Conservation (phyloP, 2,329 filamentous ascomycete genomes). For the Monascus ruber region DNA sequence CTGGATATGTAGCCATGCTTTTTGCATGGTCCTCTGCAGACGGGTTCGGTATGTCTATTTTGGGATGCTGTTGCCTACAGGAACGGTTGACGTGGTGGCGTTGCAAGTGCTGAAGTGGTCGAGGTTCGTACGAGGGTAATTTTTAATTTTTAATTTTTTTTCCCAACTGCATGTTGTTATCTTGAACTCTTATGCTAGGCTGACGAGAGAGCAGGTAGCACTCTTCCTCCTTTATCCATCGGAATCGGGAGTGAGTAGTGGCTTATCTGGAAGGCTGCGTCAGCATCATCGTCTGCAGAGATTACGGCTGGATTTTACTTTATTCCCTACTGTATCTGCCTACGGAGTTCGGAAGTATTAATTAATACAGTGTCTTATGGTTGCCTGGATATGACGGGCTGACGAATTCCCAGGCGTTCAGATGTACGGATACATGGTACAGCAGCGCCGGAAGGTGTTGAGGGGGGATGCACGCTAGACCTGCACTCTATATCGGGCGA, state of each 20-base stretch:
- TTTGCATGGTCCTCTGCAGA: conserved; percentile 18
- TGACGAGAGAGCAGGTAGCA: conserved; percentile 6
- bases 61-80: conserved; percentile 6
- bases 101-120: conserved; percentile 12
- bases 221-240: conserved; percentile 18
- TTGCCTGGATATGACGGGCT: not conserved
- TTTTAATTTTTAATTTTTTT: too few species aligned
- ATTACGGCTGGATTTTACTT: conserved; percentile 11
- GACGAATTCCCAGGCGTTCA: conserved; percentile 11
- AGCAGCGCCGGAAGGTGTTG: conserved; percentile 16
- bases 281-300: conserved; percentile 3
- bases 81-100: conserved; percentile 4
- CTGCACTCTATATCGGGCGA: too few species aligned
- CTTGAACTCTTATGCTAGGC: too few species aligned
- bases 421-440: conserved; percentile 22
- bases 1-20: conserved; percentile 12
- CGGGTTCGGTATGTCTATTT: conserved; percentile 17
- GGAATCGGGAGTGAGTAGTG: conserved; percentile 20
- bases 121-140: conserved; percentile 7
- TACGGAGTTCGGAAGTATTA: not conserved
- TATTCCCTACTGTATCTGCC: conserved; percentile 16
- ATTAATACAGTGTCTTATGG: not conserved
- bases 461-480: too few species aligned
- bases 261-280: conserved; percentile 16
- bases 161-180: too few species aligned